A percentile compares a stretch with the other conserved stretches of the same genome.
phyloP scores from a whole-genome alignment of 257 asterid species.

The Primulina eburnea region DNA sequence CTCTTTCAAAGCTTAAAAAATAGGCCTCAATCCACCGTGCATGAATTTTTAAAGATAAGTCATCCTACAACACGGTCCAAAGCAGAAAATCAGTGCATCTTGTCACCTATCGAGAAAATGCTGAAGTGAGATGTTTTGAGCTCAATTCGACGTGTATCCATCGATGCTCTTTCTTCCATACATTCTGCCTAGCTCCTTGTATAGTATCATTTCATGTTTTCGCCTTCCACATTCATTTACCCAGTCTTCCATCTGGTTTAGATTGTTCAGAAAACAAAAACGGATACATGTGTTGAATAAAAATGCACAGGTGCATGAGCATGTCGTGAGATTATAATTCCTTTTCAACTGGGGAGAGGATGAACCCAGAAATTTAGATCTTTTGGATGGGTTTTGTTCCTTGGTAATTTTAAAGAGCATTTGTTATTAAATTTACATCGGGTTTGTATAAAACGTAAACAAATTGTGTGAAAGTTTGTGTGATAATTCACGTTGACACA shows the following conservation, averaged over 20 bases:
- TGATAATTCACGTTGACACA: neutral
- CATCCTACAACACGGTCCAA: constrained; percentile 23
- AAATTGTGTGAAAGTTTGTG: neutral
- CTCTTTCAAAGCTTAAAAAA: constrained; percentile 40
- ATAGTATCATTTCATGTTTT: constrained; percentile 29
- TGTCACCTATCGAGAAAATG: neutral
- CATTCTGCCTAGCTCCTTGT: constrained; percentile 30
- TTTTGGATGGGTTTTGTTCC: neutral
- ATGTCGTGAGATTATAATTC: constrained; percentile 6
- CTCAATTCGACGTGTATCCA: neutral
- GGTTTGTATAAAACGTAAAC: neutral
- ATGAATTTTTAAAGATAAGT: constrained; percentile 11
- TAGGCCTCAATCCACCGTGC: constrained; percentile 21
- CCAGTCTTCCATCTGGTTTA: constrained; percentile 27
- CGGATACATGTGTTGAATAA: constrained; percentile 24
- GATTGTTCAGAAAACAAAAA: constrained; percentile 18
- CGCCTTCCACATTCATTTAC: constrained; percentile 38
- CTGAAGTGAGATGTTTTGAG: constrained; percentile 6
- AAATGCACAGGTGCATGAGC: constrained; percentile 14
- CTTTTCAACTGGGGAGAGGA: neutral
- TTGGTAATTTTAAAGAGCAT: neutral
- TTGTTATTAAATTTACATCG: neutral
- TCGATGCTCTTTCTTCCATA: constrained; percentile 17
- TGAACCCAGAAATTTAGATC: neutral
- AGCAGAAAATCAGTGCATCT: neutral